Conservation (phyloP, 2,329 filamentous ascomycete species). For the Pseudogymnoascus sp. region DNA sequence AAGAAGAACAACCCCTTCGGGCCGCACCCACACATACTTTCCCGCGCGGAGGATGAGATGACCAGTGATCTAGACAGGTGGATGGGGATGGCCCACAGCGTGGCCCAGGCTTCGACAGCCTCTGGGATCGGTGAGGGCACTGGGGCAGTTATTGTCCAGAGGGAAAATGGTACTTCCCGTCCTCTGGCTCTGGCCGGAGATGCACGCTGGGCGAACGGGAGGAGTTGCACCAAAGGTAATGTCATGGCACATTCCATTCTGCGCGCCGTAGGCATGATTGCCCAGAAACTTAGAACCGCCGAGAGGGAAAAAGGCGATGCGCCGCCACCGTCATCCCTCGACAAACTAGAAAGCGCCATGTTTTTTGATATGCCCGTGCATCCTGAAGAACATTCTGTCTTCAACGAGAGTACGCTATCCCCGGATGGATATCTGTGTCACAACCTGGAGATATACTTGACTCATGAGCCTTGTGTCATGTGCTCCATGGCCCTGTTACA, state of each 20-base stretch:
- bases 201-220: conserved; percentile 59
- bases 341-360: conserved; percentile 46
- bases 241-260: conserved; percentile 72
- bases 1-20: conserved; percentile 82
- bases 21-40: conserved; percentile 69
- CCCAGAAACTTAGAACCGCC: conserved; percentile 43
- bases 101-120: conserved; percentile 52
- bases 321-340: background rate
- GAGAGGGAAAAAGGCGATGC: conserved; percentile 18
- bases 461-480: conserved; percentile 93
- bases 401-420: conserved; percentile 55
- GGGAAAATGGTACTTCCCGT: conserved; percentile 21
- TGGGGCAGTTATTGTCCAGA: conserved; percentile 68
- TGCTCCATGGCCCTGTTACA: conserved; percentile 96
- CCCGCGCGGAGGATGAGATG: conserved; percentile 63
- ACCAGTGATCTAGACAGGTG: conserved; percentile 55
- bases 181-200: conserved; percentile 70
- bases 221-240: conserved; percentile 51
- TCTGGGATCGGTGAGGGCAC: conserved; percentile 59
- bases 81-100: conserved; percentile 60
- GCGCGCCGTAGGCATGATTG: conserved; percentile 76
- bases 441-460: conserved; percentile 86
- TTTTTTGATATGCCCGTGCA: conserved; percentile 64
- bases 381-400: conserved; percentile 55
- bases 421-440: conserved; percentile 88